Base-by-base conservation (phyloP, 2,329 filamentous ascomycete genomes). In the Erysiphe pulchra region DNA sequence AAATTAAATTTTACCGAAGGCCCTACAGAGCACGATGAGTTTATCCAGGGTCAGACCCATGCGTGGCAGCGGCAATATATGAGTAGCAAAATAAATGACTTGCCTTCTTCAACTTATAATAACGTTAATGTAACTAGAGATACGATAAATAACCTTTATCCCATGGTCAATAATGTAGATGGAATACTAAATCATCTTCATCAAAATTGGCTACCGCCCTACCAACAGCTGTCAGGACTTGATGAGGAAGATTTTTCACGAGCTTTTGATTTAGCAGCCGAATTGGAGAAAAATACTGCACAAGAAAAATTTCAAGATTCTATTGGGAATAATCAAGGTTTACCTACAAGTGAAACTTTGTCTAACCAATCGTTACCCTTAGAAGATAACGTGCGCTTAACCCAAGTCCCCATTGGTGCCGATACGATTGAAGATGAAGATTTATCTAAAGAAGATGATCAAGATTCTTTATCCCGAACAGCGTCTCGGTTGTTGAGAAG, bases 401-500 rank as follows among this genome's bases (percentile, higher is more conserved):
- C 18, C 17, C 48, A 53, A 41, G 52, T 53, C 46, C 54, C 50
- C 4, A 53, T 61, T 12, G 59, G 58, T 14, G 55, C 58, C 40
- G 60, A 62, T 46, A 52, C 51, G 4, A 57, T 61, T 40, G 47
- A 52, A 44, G 36, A 45, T 50, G 34, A 55, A 54, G 30, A 56
- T 60, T 17, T 57, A 59, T 39, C 57, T 56, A 39, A 54, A 47
- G 47, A 57, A 51, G 48, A 58, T 34, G 50, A 54, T 42, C 50
- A 53, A 20, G 73, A 83, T 50, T 80, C 80, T 40, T 68, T 90
- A 28, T 76, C 80, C 17, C 66, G 67, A 37, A 85, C 80, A 1
- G 83, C 83, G 5, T 75, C 72, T 14, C 67, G 77, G 48, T 65
- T 92, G 4, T 65, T 90, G 5, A 67, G 77, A 46, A 75, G 73